A percentile compares a stretch with the other conserved stretches of the same genome.
Evolutionary conservation across 163 green algal genomes (phyloP).

Genomic region (Coccomyxa subellipsoidea): DNA sequence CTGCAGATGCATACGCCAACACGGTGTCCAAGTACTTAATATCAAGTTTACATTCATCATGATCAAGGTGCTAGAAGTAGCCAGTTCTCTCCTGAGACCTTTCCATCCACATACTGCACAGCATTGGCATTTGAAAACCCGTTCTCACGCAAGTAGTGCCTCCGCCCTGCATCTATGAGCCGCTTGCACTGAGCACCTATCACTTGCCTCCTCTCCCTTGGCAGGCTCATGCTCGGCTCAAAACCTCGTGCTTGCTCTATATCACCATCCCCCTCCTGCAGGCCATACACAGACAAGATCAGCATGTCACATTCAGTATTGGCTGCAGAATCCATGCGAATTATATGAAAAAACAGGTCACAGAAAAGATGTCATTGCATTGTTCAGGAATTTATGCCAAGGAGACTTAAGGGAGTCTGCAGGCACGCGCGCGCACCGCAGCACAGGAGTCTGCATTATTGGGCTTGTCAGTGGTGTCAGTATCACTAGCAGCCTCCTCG

Average conservation of each 20-base stretch:
- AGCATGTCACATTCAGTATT: background rate
- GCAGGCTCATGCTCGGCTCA: conserved; percentile 10
- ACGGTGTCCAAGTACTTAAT: background rate
- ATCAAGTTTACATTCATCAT: background rate
- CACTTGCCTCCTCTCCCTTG: background rate
- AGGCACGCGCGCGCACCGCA: no score
- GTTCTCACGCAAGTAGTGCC: background rate
- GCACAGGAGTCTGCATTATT: no score
- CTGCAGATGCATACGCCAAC: no score
- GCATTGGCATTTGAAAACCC: background rate
- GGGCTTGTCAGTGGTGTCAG: no score
- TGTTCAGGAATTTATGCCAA: no score
- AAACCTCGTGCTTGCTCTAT: background rate
- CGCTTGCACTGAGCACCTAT: conserved; percentile 3
- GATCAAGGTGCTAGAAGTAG: background rate
- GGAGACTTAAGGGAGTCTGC: no score
- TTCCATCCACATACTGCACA: background rate
- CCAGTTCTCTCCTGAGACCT: background rate
- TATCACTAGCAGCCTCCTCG: background rate
- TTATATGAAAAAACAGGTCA: no score
- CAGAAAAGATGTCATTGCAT: no score
- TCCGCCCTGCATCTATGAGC: background rate
- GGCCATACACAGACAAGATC: background rate
- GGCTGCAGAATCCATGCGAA: no score
- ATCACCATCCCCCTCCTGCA: background rate